Conservation (phyloP, 2,329 filamentous ascomycete species). For the Colletotrichum tamarilloi region DNA sequence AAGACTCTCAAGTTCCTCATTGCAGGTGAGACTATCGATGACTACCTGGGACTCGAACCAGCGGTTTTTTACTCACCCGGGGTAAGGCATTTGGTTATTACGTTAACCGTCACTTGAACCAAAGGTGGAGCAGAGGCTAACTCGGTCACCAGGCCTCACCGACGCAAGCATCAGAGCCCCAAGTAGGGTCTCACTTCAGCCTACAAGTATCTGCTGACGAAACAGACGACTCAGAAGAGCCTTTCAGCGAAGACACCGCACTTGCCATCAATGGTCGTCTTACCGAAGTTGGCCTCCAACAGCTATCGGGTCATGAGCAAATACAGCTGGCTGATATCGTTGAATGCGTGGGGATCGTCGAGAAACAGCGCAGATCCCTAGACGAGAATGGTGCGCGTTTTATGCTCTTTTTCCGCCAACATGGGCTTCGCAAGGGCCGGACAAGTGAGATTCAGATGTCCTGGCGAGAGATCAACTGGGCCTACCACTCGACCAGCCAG, state of each 20-base stretch:
- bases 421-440: slow-evolving; percentile 76
- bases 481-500: slow-evolving; percentile 85
- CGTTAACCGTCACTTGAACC: neutral
- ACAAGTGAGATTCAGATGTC: slow-evolving; percentile 74
- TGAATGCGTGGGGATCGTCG: slow-evolving; percentile 85
- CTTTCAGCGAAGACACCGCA: slow-evolving; percentile 79
- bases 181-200: slow-evolving; percentile 51
- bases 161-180: slow-evolving; percentile 40
- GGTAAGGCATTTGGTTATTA: slow-evolving; percentile 41
- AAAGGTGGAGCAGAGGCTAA: neutral
- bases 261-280: slow-evolving; percentile 79
- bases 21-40: slow-evolving; percentile 83
- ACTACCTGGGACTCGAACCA: slow-evolving; percentile 75
- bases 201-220: slow-evolving; percentile 50
- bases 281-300: slow-evolving; percentile 78
- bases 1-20: slow-evolving; percentile 84
- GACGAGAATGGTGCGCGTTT: slow-evolving; percentile 91
- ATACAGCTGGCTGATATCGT: slow-evolving; percentile 87
- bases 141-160: slow-evolving; percentile 1
- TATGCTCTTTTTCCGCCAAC: slow-evolving; percentile 87
- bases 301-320: slow-evolving; percentile 86
- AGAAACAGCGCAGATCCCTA: slow-evolving; percentile 87
- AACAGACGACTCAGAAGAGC: slow-evolving; percentile 70
- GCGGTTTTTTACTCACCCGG: slow-evolving; percentile 64
- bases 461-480: slow-evolving; percentile 87